phyloP scores from a whole-genome alignment of 441 rosid genomes.

The Macaranga tanarius region DNA sequence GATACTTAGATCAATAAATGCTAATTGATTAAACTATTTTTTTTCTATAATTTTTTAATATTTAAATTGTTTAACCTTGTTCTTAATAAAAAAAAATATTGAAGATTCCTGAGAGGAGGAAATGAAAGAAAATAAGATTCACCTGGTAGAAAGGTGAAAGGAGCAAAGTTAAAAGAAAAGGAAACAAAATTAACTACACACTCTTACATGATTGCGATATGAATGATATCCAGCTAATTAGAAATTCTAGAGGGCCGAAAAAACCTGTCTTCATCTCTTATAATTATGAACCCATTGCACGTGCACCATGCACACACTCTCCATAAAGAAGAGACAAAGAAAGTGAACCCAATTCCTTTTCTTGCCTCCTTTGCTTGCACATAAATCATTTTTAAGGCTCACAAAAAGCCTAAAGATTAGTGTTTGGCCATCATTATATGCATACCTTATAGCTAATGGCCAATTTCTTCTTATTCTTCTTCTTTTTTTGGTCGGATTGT shows the following conservation, averaged over 20 bases:
- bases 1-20: no score
- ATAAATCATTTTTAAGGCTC: background rate
- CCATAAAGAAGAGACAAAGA: constrained; percentile 4
- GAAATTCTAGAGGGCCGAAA: constrained; percentile 16
- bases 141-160: background rate
- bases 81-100: no score
- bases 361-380: background rate
- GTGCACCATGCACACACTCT: constrained; percentile 31
- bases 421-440: constrained; percentile 3
- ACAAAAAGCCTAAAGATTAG: constrained; percentile 20
- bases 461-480: background rate
- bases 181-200: background rate
- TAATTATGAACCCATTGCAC: constrained; percentile 28
- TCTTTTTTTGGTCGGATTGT: constrained; percentile 36
- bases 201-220: constrained; percentile 16
- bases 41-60: no score
- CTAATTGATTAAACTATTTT: no score
- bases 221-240: constrained; percentile 36
- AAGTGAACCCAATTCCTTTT: constrained; percentile 1
- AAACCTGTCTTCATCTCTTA: background rate
- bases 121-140: no score
- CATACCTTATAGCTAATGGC: background rate
- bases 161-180: background rate
- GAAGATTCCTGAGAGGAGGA: no score
- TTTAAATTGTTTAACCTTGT: no score